Base-by-base conservation (phyloP, 352 stramenopile species). In the Pythium chondricola region DNA sequence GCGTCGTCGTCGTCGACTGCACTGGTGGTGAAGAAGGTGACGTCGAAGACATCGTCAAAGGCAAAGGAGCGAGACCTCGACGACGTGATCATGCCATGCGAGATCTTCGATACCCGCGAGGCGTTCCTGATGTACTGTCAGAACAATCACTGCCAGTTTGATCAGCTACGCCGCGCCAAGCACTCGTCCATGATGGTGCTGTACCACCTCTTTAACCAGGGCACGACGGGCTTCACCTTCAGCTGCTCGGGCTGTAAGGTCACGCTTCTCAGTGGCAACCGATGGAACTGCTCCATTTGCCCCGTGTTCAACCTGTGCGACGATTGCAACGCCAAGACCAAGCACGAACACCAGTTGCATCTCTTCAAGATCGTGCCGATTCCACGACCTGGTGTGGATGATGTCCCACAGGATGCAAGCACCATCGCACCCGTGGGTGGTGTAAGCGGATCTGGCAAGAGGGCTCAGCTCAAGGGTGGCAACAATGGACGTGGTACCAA, bases 141-240 rank as follows among this genome's bases (percentile, higher is more conserved):
- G 57, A 93, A 93, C 65, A 93, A 92, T 43, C 75, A 92, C 58
- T 93, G 90, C 56, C 84, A 95, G 59, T 95, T 94, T 53, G 84
- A 95, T 57, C 84, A 82, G 56, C 58, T 95, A 24, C 82, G 84
- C 24, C 84, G 84, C 24, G 84, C 84, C 43, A 95, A 95, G 56
- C 84, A 95, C 67, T 93, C 84, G 46, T 92, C 83, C 4, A 90
- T 93, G 78, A 94, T 95, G 83, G 75, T 95, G 39, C 52, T 95
- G 41, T 80, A 93, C 55, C 84, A 95, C 44, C 88, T 89, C 61
- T 85, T 91, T 46, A 89, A 92, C 54, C 68, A 89, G 50, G 65
- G 67, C 44, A 97, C 93, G 29, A 97, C 95, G 10, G 97, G 98
- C 32, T 99, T 98, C 74, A 94, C 97, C 32, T 96, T 97, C 52